Evolutionary conservation across 768 basidiomycete species (phyloP), one percentile per base, ranked within the genome.

Genomic region (Tulasnella sp.): DNA sequence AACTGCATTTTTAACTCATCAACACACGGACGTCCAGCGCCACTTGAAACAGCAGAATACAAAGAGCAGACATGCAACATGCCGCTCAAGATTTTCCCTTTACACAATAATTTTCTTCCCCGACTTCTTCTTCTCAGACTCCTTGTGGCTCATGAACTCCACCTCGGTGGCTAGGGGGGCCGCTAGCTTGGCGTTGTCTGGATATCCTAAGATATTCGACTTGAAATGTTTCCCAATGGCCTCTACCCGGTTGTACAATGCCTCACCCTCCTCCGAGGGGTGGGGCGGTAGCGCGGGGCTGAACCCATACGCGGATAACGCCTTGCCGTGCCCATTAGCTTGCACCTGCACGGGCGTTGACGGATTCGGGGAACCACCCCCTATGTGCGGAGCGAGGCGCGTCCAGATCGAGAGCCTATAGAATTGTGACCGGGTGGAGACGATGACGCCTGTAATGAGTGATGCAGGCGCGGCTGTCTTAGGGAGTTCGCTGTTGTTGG

Each of bases 371-470:
- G 43, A 47, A 58, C 47, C 63, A 47, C 23, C 65, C 7, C 45
- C 45, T n/a, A 27, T 21, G 13, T 43, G 21, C 44, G 67, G 32
- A 90, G 87, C 3, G 95, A 88, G 32, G 83, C 95, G 82, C 51
- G 96, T 99, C 96, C 96, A 99, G 76, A 99, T 95, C 64, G 90
- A 93, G 67, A 99, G 72, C 43, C 96, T 86, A 76, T 92, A 99
- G 72, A 98, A 98, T 72, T 86, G 84, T 60, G 90, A 92, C 65
- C 96, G 86, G 45, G 89, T 85, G 3, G 90, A 94, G 48, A 97
- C 86, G 67, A 99, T 98, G 53, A 96, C 93, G 51, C 93, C 93
- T 0, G 94, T 97, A 54, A 80, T 74, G 51, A 78, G 65, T 61
- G 73, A 70, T 65, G 86, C 85, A 65, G 90, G 75, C 38, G 84